Conservation (phyloP, 352 stramenopile species). For the Phytophthora palmivora region DNA sequence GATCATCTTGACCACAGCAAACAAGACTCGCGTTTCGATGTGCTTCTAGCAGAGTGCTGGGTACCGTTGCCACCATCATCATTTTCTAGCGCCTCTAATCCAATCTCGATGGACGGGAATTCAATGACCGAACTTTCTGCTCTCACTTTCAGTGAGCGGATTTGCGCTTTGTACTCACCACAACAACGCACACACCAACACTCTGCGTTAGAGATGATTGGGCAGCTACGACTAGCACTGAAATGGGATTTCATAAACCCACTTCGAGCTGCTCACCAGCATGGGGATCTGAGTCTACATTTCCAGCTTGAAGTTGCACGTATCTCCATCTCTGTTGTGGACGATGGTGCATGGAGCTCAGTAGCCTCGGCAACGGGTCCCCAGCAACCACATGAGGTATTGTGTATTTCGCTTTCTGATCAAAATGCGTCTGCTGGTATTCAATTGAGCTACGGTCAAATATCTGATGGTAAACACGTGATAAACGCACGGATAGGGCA, state of each 20-base stretch:
- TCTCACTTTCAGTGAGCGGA: conserved; percentile 63
- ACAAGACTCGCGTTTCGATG: conserved; percentile 82
- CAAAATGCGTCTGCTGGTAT: conserved; percentile 74
- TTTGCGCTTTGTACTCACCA: conserved; percentile 73
- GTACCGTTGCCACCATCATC: conserved; percentile 64
- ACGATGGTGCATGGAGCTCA: conserved; percentile 59
- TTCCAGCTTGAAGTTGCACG: conserved; percentile 78
- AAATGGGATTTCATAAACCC: conserved; percentile 85
- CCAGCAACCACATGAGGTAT: conserved; percentile 66
- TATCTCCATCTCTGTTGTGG: conserved; percentile 79
- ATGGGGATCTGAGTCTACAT: conserved; percentile 66
- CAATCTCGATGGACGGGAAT: conserved; percentile 37
- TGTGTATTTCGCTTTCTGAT: conserved; percentile 79
- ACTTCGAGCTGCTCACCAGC: conserved; percentile 41
- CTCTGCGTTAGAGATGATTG: conserved; percentile 69
- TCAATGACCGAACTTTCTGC: conserved; percentile 34
- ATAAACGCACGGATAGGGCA: conserved; percentile 80
- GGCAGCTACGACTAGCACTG: conserved; percentile 73
- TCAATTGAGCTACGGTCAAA: conserved; percentile 76
- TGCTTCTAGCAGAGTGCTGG: conserved; percentile 82
- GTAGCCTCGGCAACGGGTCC: conserved; percentile 25
- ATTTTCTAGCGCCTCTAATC: conserved; percentile 28
- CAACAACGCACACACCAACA: conserved; percentile 37
- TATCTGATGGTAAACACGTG: conserved; percentile 77
- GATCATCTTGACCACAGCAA: conserved; percentile 89